Conservation (phyloP, 768 basidiomycete species). For the Tubosaeta sp. region DNA sequence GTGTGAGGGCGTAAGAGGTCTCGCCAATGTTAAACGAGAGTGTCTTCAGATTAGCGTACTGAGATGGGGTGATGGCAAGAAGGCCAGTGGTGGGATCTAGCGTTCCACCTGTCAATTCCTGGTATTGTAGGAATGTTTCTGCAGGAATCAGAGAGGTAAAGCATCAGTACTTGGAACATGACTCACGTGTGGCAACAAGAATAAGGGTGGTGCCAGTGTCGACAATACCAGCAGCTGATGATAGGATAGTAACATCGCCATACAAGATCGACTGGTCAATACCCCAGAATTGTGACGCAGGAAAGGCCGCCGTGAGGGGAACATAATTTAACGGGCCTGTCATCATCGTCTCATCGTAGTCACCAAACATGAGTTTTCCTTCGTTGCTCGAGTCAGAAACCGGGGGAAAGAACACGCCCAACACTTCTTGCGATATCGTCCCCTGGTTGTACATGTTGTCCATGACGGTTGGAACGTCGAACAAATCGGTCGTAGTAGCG, state of each 20-base stretch:
- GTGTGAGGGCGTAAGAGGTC: conserved; percentile 14
- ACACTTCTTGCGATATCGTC: conserved; percentile 22
- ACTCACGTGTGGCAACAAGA: conserved; percentile 22
- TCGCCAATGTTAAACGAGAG: conserved; percentile 27
- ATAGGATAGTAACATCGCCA: conserved; percentile 19
- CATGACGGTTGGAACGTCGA: conserved; percentile 31
- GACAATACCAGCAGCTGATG: conserved; percentile 30
- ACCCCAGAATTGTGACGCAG: conserved; percentile 30
- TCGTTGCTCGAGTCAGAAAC: conserved; percentile 14
- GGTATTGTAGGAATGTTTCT: conserved; percentile 28
- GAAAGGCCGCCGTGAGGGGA: conserved; percentile 21
- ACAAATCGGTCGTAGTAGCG: conserved; percentile 14
- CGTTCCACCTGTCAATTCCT: conserved; percentile 23
- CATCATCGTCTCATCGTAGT: conserved; percentile 13
- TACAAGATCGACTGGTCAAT: conserved; percentile 31
- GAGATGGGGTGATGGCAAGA: conserved; percentile 21
- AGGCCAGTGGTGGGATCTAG: conserved; percentile 28
- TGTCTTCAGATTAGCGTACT: conserved; percentile 23
- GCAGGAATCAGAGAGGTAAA: background rate
- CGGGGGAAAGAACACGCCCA: conserved; percentile 33
- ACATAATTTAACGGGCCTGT: conserved; percentile 23
- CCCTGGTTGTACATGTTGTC: conserved; percentile 32
- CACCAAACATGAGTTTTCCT: conserved; percentile 29
- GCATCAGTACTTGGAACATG: background rate
- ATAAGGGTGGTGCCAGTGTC: conserved; percentile 33